These are phyloP conservation scores for Pistacia integerrima DNA, from an alignment of 345 rosid species.

Conservation along the genomic window DNA sequence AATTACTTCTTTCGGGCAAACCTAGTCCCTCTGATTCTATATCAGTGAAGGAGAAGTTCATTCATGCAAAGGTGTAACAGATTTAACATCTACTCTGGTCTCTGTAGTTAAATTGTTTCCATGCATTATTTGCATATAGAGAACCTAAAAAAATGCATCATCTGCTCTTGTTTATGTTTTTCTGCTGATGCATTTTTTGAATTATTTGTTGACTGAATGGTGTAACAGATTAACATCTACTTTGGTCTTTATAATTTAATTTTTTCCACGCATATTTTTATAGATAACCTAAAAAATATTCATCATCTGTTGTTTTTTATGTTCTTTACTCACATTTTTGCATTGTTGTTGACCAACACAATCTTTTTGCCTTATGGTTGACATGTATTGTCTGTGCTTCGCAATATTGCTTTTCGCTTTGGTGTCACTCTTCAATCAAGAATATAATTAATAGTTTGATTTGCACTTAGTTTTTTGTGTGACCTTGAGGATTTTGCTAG, in stretches of 20 bases:
- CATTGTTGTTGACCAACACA: neutral
- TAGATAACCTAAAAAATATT: neutral
- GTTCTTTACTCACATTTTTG: neutral
- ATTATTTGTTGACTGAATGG: conserved; percentile 40
- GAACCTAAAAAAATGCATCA: too few relatives aligned
- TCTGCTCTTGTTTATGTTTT: too few relatives aligned
- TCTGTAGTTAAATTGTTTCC: conserved; percentile 17
- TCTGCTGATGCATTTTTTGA: too few relatives aligned
- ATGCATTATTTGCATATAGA: neutral
- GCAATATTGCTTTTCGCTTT: neutral
- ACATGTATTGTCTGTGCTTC: neutral
- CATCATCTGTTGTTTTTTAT: neutral
- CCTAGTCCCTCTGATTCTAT: conserved; percentile 78
- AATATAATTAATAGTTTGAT: neutral
- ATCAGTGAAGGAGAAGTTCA: conserved; percentile 92
- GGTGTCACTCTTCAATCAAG: neutral
- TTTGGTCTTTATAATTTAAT: conserved; percentile 23
- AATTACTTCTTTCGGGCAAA: conserved; percentile 56
- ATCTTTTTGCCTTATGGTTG: neutral
- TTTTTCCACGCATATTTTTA: neutral
- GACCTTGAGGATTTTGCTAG: neutral
- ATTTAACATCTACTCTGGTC: conserved; percentile 8
- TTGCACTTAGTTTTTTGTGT: neutral
- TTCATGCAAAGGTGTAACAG: conserved; percentile 84
- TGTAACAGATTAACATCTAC: conserved; percentile 18